Percentiles rank a stretch among this genome's conserved stretches.
Conservation (phyloP, 768 basidiomycete genomes). For the Sarcodon aspratus region DNA sequence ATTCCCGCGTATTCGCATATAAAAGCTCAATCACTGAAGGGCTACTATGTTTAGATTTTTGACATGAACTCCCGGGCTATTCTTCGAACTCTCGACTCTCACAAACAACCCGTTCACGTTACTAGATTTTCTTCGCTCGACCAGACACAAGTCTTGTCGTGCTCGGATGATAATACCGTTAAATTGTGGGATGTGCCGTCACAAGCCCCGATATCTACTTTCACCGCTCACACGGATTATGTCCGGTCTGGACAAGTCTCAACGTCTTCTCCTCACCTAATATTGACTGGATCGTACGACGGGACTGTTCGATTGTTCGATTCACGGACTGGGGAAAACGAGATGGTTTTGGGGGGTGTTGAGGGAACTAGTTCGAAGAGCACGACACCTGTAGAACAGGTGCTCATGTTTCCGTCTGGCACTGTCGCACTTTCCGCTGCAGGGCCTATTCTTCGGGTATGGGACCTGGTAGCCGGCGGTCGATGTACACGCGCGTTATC, state of each 20-base stretch:
- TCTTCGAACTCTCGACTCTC: slow-evolving; percentile 81
- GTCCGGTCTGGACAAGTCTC: slow-evolving; percentile 89
- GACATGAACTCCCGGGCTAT: slow-evolving; percentile 88
- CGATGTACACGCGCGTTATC: slow-evolving; percentile 84
- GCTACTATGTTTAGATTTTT: slow-evolving; percentile 47
- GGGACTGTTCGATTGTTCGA: slow-evolving; percentile 85
- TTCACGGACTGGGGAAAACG: slow-evolving; percentile 68
- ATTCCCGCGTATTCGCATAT: background rate
- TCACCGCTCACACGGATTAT: slow-evolving; percentile 87
- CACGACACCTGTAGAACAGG: slow-evolving; percentile 77
- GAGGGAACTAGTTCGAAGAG: slow-evolving; percentile 2
- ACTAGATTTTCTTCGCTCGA: slow-evolving; percentile 79
- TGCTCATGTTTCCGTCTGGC: slow-evolving; percentile 85
- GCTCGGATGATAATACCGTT: slow-evolving; percentile 92
- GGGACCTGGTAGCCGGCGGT: slow-evolving; percentile 91
- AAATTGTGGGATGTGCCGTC: slow-evolving; percentile 94
- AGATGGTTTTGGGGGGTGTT: slow-evolving; percentile 61
- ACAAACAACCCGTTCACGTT: slow-evolving; percentile 95
- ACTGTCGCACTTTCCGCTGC: slow-evolving; percentile 78
- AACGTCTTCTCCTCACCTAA: slow-evolving; percentile 66
- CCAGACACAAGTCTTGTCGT: slow-evolving; percentile 81
- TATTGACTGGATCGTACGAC: slow-evolving; percentile 94
- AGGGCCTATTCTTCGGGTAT: slow-evolving; percentile 86
- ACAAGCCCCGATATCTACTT: slow-evolving; percentile 66
- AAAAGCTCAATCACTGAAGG: background rate